Percentiles rank a stretch among this genome's conserved stretches.
These are phyloP conservation scores for Ceratobasidium sp. DNA, from an alignment of 1,284 basidiomycete genomes.

Conservation along the genomic window DNA sequence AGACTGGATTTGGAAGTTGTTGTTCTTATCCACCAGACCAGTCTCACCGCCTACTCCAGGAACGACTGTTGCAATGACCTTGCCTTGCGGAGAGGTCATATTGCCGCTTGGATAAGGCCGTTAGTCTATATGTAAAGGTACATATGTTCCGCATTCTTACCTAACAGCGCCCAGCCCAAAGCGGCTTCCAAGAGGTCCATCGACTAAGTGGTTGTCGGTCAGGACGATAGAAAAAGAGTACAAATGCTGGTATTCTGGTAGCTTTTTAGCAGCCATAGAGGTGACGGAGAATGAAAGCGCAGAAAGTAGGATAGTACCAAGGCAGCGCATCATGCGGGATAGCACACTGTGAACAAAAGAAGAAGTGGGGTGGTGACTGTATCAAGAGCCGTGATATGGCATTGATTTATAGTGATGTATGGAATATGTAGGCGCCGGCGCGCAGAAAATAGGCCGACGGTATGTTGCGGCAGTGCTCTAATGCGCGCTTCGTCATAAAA, in stretches of 20 bases:
- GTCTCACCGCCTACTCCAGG: slow-evolving; percentile 1
- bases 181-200: background rate
- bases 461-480: no score
- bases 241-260: background rate
- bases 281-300: background rate
- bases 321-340: background rate
- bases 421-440: no score
- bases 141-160: no score
- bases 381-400: no score
- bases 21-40: background rate
- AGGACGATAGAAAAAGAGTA: background rate
- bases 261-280: background rate
- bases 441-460: no score
- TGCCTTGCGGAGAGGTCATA: background rate
- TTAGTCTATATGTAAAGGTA: no score
- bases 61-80: background rate
- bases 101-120: no score
- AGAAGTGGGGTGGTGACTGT: no score
- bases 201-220: background rate
- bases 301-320: background rate
- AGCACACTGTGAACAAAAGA: background rate
- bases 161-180: no score
- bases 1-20: background rate
- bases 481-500: no score
- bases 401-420: no score